Evolutionary conservation across 1,284 basidiomycete genomes (phyloP).

Genomic region (Omphalotus olearius): DNA sequence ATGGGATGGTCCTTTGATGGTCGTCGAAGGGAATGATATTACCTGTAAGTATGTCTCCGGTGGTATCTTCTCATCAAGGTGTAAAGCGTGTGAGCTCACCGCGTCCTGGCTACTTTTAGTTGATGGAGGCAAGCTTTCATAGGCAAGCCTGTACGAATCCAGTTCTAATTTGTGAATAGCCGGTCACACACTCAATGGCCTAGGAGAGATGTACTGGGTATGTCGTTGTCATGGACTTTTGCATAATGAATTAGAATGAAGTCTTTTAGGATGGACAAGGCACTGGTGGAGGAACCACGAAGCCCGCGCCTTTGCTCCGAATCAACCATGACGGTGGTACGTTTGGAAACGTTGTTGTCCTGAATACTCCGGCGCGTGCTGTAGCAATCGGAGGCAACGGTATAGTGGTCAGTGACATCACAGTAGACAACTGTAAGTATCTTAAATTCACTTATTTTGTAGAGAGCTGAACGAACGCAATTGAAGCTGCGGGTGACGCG

Average conservation of each 20-base stretch:
- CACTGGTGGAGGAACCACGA: slow-evolving; percentile 2
- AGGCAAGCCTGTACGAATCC: too few relatives aligned
- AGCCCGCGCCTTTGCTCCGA: slow-evolving; percentile 8
- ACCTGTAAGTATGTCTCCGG: slow-evolving; percentile 5
- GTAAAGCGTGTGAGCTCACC: too few relatives aligned
- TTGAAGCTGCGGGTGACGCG: slow-evolving; percentile 6
- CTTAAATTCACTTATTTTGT: background rate
- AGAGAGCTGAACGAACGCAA: background rate
- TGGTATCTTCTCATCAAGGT: background rate
- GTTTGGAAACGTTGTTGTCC: slow-evolving; percentile 8
- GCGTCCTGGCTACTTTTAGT: background rate
- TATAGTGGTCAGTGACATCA: slow-evolving; percentile 7
- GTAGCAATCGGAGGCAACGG: slow-evolving; percentile 1
- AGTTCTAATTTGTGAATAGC: background rate
- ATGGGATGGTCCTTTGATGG: slow-evolving; percentile 10
- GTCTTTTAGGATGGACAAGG: slow-evolving; percentile 5
- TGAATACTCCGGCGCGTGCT: slow-evolving; percentile 6
- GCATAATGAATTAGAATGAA: background rate
- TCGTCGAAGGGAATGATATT: slow-evolving; percentile 9
- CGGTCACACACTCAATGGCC: slow-evolving; percentile 7
- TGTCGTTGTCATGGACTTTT: background rate
- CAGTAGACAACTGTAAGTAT: slow-evolving; percentile 5
- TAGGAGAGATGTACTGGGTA: slow-evolving; percentile 9
- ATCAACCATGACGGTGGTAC: slow-evolving; percentile 8
- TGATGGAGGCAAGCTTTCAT: slow-evolving; percentile 1